Evolutionary conservation across 768 basidiomycete genomes (phyloP).

Genomic region (Suillus weaverae): DNA sequence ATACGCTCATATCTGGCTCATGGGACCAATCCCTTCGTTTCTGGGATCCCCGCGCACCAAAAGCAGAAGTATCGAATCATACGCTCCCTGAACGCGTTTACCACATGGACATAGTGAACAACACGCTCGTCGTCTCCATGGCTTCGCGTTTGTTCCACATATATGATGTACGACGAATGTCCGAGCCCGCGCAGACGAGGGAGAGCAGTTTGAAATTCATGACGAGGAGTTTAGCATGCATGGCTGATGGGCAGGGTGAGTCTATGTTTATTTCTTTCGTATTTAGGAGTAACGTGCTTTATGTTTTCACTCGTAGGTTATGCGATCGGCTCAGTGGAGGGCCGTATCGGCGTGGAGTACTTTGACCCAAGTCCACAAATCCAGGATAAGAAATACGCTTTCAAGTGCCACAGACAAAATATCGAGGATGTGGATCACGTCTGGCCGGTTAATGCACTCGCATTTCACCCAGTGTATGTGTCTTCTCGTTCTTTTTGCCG

Average conservation of each 20-base stretch:
- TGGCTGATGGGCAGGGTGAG: conserved; percentile 89
- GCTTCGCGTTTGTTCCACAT: conserved; percentile 89
- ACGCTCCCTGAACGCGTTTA: conserved; percentile 84
- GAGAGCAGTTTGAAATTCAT: conserved; percentile 96
- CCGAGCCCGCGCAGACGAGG: conserved; percentile 69
- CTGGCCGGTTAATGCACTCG: conserved; percentile 93
- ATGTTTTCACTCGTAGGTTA: conserved; percentile 56
- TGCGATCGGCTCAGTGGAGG: conserved; percentile 91
- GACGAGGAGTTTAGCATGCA: conserved; percentile 88
- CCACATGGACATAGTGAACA: conserved; percentile 72
- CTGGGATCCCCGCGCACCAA: conserved; percentile 76
- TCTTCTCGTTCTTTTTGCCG: background rate
- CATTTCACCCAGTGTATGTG: conserved; percentile 84
- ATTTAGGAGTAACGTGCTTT: background rate
- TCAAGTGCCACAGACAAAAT: conserved; percentile 93
- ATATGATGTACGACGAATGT: conserved; percentile 82
- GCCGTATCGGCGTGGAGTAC: conserved; percentile 96
- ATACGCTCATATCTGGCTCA: conserved; percentile 78
- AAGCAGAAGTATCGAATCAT: conserved; percentile 56
- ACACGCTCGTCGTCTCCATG: conserved; percentile 89
- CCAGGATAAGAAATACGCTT: conserved; percentile 83
- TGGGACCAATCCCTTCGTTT: conserved; percentile 90
- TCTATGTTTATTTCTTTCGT: background rate
- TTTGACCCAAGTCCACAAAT: conserved; percentile 77
- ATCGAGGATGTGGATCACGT: conserved; percentile 92